Percentiles rank a stretch among this genome's conserved stretches.
phyloP scores from a whole-genome alignment of 306 rosid species.

The Dryas alaskensis region DNA sequence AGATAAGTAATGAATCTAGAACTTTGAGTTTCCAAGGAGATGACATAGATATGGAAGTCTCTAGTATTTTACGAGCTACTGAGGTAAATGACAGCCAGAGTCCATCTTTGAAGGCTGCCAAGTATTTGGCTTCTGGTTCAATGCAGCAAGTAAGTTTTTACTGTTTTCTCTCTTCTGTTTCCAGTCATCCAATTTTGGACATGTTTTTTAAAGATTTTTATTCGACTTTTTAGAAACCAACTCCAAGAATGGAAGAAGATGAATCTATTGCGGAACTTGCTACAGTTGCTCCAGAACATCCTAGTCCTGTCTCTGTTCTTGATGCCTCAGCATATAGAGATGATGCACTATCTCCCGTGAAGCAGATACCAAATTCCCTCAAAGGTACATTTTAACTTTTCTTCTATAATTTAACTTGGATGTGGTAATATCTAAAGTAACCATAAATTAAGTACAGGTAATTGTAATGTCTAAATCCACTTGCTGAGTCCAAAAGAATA shows the following conservation, averaged over 20 bases:
- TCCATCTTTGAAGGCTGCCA: constrained; percentile 45
- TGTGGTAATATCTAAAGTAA: background rate
- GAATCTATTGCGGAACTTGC: constrained; percentile 53
- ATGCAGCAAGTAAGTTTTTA: constrained; percentile 47
- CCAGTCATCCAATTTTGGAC: constrained; percentile 9
- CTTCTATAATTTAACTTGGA: background rate
- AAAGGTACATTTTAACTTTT: constrained; percentile 46
- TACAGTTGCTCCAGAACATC: constrained; percentile 53
- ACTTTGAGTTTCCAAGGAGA: constrained; percentile 59
- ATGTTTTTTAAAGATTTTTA: too few species aligned
- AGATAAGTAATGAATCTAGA: constrained; percentile 60
- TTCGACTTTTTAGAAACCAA: constrained; percentile 47
- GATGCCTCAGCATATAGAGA: constrained; percentile 63
- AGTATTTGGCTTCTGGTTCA: constrained; percentile 44
- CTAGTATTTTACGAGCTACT: constrained; percentile 36
- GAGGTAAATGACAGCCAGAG: constrained; percentile 42
- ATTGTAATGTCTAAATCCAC: background rate
- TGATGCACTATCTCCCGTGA: constrained; percentile 53
- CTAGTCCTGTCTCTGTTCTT: constrained; percentile 83
- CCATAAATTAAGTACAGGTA: background rate
- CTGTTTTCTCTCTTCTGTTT: constrained; percentile 17
- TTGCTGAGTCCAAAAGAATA: background rate
- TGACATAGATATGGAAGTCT: constrained; percentile 57
- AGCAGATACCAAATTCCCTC: constrained; percentile 44
- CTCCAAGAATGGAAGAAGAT: constrained; percentile 46